Evolutionary conservation across 2,329 filamentous ascomycete species (phyloP), one percentile per base, ranked within the genome.

Genomic region (Trichoderma sp.): DNA sequence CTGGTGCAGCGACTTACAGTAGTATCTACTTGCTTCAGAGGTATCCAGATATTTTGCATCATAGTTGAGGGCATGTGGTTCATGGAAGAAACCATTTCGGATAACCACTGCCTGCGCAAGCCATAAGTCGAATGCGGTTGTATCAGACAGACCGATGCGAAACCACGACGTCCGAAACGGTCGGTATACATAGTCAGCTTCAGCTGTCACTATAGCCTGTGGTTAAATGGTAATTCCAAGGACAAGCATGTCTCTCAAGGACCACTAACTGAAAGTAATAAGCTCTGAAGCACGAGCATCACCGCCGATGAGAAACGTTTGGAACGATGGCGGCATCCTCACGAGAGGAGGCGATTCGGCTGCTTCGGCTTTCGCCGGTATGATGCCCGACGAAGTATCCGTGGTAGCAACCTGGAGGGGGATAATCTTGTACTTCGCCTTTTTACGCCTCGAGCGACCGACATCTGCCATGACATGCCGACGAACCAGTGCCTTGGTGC

Each of bases 391-490:
- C 46, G 26, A n/a, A 30, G 13, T 2, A 16, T 26, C 16, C 5
- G 3, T 32, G 24, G 11, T 3, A 24, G 51, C 24, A 11, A 65
- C 5, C 16, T 65, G 24, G 52, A 65, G 61, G 5, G 61, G 51
- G 11, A 65, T 24, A 46, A 65, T 46, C 24, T 28, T 30, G n/a
- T 32, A 65, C 26, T 24, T 32, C 18, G 61, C 18, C 34, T 30
- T 65, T 65, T 65, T 65, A 5, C 61, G 61, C 26, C 37, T 65
- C 14, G 32, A 43, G 11, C 61, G 61, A 1, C 61, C 61, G n/a
- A 65, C 51, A 21, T 65, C 51, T 56, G 49, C 51, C 61, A 65
- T 65, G 26, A 65, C 51, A 43, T 65, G 61, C 13, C 61, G 61
- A n/a, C 61, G 61, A 43, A 65, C 34, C 2, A 26, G 34, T 28